phyloP scores from a whole-genome alignment of 768 basidiomycete species.

The Pleurotus giganteus region DNA sequence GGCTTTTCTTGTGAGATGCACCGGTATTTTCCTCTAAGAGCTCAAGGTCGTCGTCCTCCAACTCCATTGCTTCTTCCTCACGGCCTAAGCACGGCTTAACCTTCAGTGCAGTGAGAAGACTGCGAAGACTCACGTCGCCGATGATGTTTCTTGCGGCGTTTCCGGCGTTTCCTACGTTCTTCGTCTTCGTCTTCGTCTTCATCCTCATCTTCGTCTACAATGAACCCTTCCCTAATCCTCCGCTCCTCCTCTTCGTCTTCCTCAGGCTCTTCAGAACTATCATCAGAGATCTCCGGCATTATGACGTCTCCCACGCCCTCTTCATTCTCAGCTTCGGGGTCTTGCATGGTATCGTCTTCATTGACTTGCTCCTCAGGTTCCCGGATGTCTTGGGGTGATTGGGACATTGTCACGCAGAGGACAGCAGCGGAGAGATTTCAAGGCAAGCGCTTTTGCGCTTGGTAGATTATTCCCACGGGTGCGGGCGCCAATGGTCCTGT shows the following conservation, averaged over 20 bases:
- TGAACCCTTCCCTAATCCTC: slow-evolving; percentile 83
- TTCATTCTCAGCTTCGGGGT: slow-evolving; percentile 44
- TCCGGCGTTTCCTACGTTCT: slow-evolving; percentile 53
- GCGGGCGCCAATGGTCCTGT: not conserved
- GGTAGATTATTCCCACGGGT: too few relatives aligned
- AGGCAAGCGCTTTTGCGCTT: too few relatives aligned
- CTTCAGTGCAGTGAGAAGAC: slow-evolving; percentile 6
- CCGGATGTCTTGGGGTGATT: slow-evolving; percentile 2
- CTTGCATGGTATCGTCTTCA: slow-evolving; percentile 64
- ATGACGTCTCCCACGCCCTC: slow-evolving; percentile 56
- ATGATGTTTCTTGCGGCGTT: slow-evolving; percentile 66
- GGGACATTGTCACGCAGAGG: not conserved
- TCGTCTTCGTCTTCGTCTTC: slow-evolving; percentile 76
- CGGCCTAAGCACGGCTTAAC: slow-evolving; percentile 14
- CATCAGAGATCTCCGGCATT: slow-evolving; percentile 59
- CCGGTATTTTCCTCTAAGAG: slow-evolving; percentile 89
- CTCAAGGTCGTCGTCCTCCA: slow-evolving; percentile 95
- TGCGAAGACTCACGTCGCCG: slow-evolving; percentile 41
- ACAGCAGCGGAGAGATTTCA: too few relatives aligned
- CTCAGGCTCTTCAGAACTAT: slow-evolving; percentile 88
- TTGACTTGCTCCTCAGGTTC: not conserved
- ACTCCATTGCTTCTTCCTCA: slow-evolving; percentile 58
- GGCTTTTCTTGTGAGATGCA: slow-evolving; percentile 63
- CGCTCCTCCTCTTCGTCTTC: slow-evolving; percentile 89
- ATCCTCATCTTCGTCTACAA: slow-evolving; percentile 87